Evolutionary conservation across 2,329 filamentous ascomycete species (phyloP).

Genomic region (Apiospora koreana): DNA sequence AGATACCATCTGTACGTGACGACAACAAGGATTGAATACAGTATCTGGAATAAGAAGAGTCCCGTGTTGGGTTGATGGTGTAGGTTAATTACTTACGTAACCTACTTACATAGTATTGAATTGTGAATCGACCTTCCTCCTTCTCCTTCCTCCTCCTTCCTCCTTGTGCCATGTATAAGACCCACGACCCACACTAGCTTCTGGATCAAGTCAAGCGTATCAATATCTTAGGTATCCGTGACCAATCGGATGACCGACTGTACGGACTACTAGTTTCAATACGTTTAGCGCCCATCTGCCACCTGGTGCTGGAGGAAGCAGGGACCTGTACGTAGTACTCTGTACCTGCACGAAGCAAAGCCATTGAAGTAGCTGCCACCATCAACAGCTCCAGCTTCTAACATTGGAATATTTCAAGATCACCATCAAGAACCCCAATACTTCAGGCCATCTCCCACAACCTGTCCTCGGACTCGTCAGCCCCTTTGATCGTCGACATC

Average conservation of each 20-base stretch:
- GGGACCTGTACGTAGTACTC: background rate
- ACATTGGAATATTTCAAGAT: background rate
- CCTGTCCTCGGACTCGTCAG: background rate
- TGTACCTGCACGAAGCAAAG: too few species aligned
- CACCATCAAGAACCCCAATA: background rate
- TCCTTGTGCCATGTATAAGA: too few species aligned
- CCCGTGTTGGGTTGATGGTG: too few species aligned
- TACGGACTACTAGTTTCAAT: background rate
- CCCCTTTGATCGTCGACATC: background rate
- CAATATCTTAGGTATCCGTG: too few species aligned
- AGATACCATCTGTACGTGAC: too few species aligned
- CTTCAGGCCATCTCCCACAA: background rate
- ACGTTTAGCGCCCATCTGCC: background rate
- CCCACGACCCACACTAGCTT: background rate
- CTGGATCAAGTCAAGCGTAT: background rate
- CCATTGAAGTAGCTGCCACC: too few species aligned
- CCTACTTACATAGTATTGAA: too few species aligned
- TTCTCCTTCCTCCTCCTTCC: too few species aligned
- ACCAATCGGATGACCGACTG: background rate
- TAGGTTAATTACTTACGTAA: too few species aligned
- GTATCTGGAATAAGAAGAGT: too few species aligned
- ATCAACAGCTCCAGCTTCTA: conserved; percentile 2
- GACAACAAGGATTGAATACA: too few species aligned
- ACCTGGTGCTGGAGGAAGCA: background rate
- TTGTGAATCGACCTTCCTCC: too few species aligned